A percentile compares a stretch with the other conserved stretches of the same genome.
These are phyloP conservation scores for Fusarium fracticaudum DNA, from an alignment of 2,329 filamentous ascomycete genomes.

Conservation along the genomic window DNA sequence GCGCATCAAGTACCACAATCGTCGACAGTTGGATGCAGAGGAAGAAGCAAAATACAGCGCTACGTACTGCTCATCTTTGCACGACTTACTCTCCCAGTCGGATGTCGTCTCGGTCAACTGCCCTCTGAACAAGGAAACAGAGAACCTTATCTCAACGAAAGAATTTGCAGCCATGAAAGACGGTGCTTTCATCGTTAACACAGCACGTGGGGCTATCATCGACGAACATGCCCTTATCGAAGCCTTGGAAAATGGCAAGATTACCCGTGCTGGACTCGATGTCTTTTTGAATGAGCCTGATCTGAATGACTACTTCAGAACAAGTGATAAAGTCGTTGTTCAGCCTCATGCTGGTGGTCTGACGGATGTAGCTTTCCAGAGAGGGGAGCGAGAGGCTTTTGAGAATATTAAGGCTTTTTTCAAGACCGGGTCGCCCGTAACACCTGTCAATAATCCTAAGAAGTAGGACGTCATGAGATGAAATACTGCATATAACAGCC, in stretches of 20 bases:
- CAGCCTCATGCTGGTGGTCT: slow-evolving; percentile 57
- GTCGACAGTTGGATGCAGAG: slow-evolving; percentile 45
- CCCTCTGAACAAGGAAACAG: slow-evolving; percentile 54
- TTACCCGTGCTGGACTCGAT: slow-evolving; percentile 59
- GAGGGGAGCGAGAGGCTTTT: slow-evolving; percentile 56
- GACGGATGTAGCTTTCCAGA: slow-evolving; percentile 55
- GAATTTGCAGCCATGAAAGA: slow-evolving; percentile 59
- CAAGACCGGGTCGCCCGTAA: slow-evolving; percentile 49
- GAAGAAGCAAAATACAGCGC: slow-evolving; percentile 49
- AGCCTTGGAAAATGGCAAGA: slow-evolving; percentile 57
- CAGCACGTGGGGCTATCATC: slow-evolving; percentile 59
- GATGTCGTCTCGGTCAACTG: slow-evolving; percentile 55
- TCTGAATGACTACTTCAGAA: slow-evolving; percentile 52
- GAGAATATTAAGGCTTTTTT: slow-evolving; percentile 56
- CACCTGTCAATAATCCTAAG: slow-evolving; percentile 47
- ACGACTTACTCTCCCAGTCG: slow-evolving; percentile 51
- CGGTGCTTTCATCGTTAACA: slow-evolving; percentile 60
- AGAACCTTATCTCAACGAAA: slow-evolving; percentile 49
- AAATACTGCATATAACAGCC: background rate
- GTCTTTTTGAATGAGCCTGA: slow-evolving; percentile 57
- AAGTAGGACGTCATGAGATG: background rate
- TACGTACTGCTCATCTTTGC: slow-evolving; percentile 49
- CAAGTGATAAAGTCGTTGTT: slow-evolving; percentile 53
- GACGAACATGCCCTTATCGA: slow-evolving; percentile 58
- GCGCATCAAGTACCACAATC: slow-evolving; percentile 56